phyloP scores from a whole-genome alignment of 345 rosid species.

The Alliaria petiolata region DNA sequence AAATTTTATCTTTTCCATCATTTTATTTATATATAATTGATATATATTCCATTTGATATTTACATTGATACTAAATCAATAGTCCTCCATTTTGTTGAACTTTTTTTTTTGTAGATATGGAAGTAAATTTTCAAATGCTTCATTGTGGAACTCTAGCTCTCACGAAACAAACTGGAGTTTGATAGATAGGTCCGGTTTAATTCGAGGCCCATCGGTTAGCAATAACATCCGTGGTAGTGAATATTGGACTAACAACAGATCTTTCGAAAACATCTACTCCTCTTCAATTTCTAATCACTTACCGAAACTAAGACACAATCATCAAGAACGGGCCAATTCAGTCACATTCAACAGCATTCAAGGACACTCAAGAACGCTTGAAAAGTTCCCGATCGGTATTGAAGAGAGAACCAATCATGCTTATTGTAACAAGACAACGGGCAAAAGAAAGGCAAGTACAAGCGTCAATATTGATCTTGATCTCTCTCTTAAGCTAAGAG shows the following conservation, averaged over 20 bases:
- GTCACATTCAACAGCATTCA: conserved; percentile 21
- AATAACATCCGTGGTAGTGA: conserved; percentile 34
- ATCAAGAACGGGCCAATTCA: conserved; percentile 11
- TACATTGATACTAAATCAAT: neutral
- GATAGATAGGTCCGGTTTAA: conserved; percentile 34
- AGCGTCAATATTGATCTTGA: conserved; percentile 46
- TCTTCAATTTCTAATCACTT: conserved; percentile 17
- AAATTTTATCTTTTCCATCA: neutral
- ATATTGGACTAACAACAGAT: conserved; percentile 13
- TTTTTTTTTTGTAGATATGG: conserved; percentile 42
- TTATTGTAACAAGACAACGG: conserved; percentile 9
- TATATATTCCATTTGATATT: neutral
- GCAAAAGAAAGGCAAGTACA: conserved; percentile 41
- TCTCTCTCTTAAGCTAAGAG: conserved; percentile 46
- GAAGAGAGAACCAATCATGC: conserved; percentile 25
- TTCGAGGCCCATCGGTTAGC: conserved; percentile 30
- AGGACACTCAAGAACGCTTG: conserved; percentile 15
- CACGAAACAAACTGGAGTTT: conserved; percentile 42
- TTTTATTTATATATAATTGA: too few species aligned
- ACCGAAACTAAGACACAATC: conserved; percentile 15
- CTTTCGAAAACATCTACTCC: conserved; percentile 26
- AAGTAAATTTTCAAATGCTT: conserved; percentile 29
- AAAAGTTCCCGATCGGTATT: conserved; percentile 11
- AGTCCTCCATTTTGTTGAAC: neutral
- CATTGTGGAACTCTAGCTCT: conserved; percentile 48